Evolutionary conservation across 768 basidiomycete genomes (phyloP).

Genomic region (Dacryopinax spathularia): DNA sequence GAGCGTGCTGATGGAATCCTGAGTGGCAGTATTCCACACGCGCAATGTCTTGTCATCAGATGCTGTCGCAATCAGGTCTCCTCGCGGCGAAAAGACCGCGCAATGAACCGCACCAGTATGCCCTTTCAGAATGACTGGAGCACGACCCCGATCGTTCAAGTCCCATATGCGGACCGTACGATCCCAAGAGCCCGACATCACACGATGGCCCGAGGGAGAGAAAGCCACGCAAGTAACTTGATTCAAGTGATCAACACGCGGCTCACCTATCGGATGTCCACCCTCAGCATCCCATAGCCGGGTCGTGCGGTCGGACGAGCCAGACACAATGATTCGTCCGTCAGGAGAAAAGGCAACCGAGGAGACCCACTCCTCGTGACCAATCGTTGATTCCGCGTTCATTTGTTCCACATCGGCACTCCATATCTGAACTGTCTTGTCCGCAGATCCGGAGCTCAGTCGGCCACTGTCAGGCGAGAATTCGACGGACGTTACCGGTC

Average conservation of each 20-base stretch:
- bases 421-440: slow-evolving; percentile 33
- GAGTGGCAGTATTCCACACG: too few relatives aligned
- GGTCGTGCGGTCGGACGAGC: slow-evolving; percentile 30
- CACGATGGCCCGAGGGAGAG: slow-evolving; percentile 6
- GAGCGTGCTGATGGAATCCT: too few relatives aligned
- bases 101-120: slow-evolving; percentile 4
- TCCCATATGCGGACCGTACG: slow-evolving; percentile 8
- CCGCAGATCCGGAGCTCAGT: slow-evolving; percentile 16
- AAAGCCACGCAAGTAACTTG: slow-evolving; percentile 2
- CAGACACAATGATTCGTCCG: slow-evolving; percentile 29
- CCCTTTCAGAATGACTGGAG: not conserved
- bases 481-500: not conserved
- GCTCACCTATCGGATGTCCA: not conserved
- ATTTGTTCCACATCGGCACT: slow-evolving; percentile 27
- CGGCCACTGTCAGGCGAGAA: not conserved
- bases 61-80: too few relatives aligned
- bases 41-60: too few relatives aligned
- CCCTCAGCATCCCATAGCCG: slow-evolving; percentile 27
- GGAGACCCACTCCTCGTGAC: slow-evolving; percentile 33
- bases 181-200: slow-evolving; percentile 8
- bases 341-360: slow-evolving; percentile 34
- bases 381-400: slow-evolving; percentile 22
- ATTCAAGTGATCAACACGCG: not conserved
- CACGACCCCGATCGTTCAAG: not conserved
- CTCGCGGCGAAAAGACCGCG: too few relatives aligned